Percentiles rank a stretch among this genome's conserved stretches.
phyloP scores from a whole-genome alignment of 805 yeast genomes.

The Saitoella complicata region DNA sequence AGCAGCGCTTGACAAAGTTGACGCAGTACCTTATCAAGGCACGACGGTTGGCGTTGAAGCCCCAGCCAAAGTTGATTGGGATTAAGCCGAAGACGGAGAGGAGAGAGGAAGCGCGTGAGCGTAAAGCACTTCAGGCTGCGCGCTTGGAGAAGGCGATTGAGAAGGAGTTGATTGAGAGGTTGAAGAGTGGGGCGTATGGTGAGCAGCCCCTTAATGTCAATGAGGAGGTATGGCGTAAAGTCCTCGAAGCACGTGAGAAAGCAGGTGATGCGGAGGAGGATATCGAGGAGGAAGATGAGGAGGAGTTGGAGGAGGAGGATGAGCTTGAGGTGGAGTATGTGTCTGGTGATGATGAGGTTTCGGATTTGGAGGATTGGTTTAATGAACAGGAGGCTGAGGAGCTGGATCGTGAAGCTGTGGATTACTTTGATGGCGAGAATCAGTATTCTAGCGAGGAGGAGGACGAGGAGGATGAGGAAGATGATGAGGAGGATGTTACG shows the following conservation, averaged over 20 bases:
- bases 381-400: conserved; percentile 28
- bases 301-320: conserved; percentile 32
- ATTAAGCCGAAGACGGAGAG: conserved; percentile 86
- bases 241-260: conserved; percentile 48
- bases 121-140: conserved; percentile 94
- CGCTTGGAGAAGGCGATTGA: conserved; percentile 93
- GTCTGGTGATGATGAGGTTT: conserved; percentile 75
- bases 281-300: conserved; percentile 31
- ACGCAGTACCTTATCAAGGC: conserved; percentile 93
- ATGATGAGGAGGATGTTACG: conserved; percentile 25
- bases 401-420: conserved; percentile 10
- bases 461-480: conserved; percentile 25
- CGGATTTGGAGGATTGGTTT: conserved; percentile 88
- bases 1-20: conserved; percentile 84
- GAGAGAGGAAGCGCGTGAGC: conserved; percentile 85
- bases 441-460: conserved; percentile 12
- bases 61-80: conserved; percentile 74
- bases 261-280: conserved; percentile 49
- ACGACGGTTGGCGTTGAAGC: conserved; percentile 71
- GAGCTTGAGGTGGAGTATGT: conserved; percentile 68
- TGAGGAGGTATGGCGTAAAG: conserved; percentile 88
- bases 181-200: conserved; percentile 96
- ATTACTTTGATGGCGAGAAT: conserved; percentile 20
- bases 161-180: conserved; percentile 79
- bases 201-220: conserved; percentile 95